A percentile compares a stretch with the other conserved stretches of the same genome.
phyloP scores from a whole-genome alignment of 2,329 filamentous ascomycete species.

The Colletotrichum higginsianum region DNA sequence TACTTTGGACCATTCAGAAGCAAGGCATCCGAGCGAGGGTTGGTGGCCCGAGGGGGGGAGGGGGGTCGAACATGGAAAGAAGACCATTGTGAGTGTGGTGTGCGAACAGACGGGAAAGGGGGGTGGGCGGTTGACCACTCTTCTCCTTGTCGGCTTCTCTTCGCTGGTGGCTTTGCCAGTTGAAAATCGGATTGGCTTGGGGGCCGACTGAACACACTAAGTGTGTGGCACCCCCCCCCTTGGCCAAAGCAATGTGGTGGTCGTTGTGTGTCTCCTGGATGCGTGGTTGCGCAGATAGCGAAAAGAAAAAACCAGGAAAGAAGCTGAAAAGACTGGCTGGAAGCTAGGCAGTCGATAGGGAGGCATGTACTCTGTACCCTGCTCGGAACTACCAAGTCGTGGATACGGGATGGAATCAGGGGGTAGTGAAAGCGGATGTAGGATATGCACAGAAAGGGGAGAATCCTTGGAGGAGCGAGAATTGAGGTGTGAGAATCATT shows the following conservation, averaged over 20 bases:
- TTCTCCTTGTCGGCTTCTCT: constrained; percentile 14
- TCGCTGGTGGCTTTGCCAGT: constrained; percentile 34
- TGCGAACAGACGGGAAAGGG: constrained; percentile 36
- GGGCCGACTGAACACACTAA: constrained; percentile 22
- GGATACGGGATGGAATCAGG: constrained; percentile 27
- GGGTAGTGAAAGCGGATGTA: constrained; percentile 21
- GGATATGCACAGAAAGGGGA: constrained; percentile 38
- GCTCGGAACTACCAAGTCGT: background rate
- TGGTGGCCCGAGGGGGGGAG: constrained; percentile 24
- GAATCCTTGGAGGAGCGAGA: constrained; percentile 14
- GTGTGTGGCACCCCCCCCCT: constrained; percentile 31
- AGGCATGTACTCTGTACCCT: constrained; percentile 1
- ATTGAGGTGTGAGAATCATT: constrained; percentile 23
- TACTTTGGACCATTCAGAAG: constrained; percentile 43
- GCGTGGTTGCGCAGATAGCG: constrained; percentile 27
- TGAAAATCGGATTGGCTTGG: constrained; percentile 31
- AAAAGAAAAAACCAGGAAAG: constrained; percentile 9
- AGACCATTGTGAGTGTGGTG: constrained; percentile 24
- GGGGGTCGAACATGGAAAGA: constrained; percentile 29
- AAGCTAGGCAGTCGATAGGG: constrained; percentile 2
- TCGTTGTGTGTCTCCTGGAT: constrained; percentile 4
- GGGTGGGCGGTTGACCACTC: constrained; percentile 12
- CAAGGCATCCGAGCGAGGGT: constrained; percentile 31
- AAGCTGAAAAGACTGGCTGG: constrained; percentile 25
- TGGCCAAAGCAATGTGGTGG: constrained; percentile 28